These are phyloP conservation scores for Aaosphaeria arxii DNA, from an alignment of 2,329 filamentous ascomycete genomes.

Conservation along the genomic window DNA sequence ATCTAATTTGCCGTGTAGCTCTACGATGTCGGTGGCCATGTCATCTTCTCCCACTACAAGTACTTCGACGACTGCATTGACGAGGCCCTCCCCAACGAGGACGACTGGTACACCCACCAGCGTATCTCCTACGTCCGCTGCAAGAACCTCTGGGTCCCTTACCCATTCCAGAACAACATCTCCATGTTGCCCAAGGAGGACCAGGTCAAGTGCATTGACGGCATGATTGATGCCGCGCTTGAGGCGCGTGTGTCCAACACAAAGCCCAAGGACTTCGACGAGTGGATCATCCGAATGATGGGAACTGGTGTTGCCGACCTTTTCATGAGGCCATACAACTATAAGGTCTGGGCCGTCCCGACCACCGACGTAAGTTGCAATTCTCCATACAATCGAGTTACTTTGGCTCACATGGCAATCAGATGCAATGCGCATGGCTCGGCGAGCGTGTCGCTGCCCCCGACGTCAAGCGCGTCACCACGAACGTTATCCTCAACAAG, in stretches of 20 bases:
- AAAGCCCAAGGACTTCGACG: slow-evolving; percentile 95
- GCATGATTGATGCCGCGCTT: slow-evolving; percentile 90
- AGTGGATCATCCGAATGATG: slow-evolving; percentile 95
- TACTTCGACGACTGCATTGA: slow-evolving; percentile 99
- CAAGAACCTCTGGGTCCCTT: slow-evolving; percentile 95
- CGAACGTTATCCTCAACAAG: slow-evolving; percentile 95
- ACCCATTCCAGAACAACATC: slow-evolving; percentile 99
- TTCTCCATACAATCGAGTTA: not conserved
- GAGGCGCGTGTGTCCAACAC: slow-evolving; percentile 81
- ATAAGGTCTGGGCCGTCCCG: slow-evolving; percentile 98
- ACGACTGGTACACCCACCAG: slow-evolving; percentile 97
- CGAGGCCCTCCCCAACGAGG: slow-evolving; percentile 88
- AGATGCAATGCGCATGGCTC: slow-evolving; percentile 99
- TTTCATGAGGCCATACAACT: slow-evolving; percentile 99
- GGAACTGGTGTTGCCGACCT: slow-evolving; percentile 85
- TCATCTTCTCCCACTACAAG: slow-evolving; percentile 99
- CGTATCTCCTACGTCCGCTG: slow-evolving; percentile 98
- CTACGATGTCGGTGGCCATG: slow-evolving; percentile 97
- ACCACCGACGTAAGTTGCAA: slow-evolving; percentile 75
- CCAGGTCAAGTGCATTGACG: slow-evolving; percentile 90
- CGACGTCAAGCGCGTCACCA: slow-evolving; percentile 88
- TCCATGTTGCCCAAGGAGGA: slow-evolving; percentile 97
- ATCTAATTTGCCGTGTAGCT: slow-evolving; percentile 52
- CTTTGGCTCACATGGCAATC: not conserved
- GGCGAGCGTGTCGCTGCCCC: slow-evolving; percentile 97